Base-by-base conservation (phyloP, 768 basidiomycete species). In the Phlebiopsis gigantea region DNA sequence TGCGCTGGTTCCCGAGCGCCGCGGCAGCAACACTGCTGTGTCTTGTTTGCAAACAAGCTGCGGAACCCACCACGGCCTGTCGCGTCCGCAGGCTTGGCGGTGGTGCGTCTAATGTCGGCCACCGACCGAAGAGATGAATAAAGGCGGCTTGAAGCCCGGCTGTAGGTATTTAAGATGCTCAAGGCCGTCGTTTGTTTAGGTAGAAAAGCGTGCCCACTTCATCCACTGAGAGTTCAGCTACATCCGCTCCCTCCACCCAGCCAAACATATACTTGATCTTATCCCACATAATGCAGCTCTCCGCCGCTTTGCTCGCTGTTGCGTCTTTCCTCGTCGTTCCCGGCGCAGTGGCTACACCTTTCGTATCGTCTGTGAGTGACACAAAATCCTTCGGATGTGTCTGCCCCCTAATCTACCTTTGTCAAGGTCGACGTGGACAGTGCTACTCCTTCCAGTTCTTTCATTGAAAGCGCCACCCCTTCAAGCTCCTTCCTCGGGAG, bases 61-160 rank as follows among this genome's bases (percentile, higher is more conserved):
- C 55, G 55, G 55, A 48, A 15, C 55, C 46, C 46, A 46, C 31
- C 55, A 49, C 55, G 55, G 55, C 25, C 46, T 21, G 4, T 24
- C 15, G 39, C 21, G 46, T 8, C 55, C 55, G 55, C 46, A 26
- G 46, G 41, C n/a, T 34, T 25, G 47, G 54, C 8, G 29, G 31
- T 17, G 47, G 6, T 30, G 14, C 25, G 44, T n/a, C 12, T 46
- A 29, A 19, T 26, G 6, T 9, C 47, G 34, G 12, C 31, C 31
- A 6, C 43, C 31, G 46, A 44, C 55, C 55, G 46, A 43, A 24
- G 21, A 5, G 31, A 44, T 49, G 6, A 30, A 24, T 22, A 25
- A 7, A n/a, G 21, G 25, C 19, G 52, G 26, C 52, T 28, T 25
- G 24, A 25, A 4, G 24, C 3, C n/a, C 30, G 9, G 6, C 39